A percentile compares a stretch with the other conserved stretches of the same genome.
Conservation (phyloP, 495 filamentous ascomycete genomes). For the Penicillium angulare region DNA sequence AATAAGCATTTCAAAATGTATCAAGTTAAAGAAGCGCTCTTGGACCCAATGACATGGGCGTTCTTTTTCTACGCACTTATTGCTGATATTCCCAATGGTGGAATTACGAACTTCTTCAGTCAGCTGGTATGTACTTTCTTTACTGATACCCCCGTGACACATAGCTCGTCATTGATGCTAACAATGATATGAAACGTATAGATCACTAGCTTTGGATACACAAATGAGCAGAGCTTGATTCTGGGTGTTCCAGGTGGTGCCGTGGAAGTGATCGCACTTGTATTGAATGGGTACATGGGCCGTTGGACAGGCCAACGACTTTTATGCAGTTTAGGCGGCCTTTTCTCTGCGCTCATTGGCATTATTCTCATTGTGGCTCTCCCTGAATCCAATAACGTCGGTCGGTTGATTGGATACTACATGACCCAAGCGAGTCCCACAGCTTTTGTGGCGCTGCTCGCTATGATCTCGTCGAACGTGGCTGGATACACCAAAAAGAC, state of each 20-base stretch:
- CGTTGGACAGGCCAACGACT: conserved; percentile 58
- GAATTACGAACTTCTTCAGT: conserved; percentile 70
- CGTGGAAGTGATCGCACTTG: conserved; percentile 61
- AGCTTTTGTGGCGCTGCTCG: conserved; percentile 41
- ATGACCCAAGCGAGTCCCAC: conserved; percentile 59
- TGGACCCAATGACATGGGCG: conserved; percentile 63
- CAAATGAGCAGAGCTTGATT: conserved; percentile 59
- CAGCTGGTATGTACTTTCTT: conserved; percentile 53
- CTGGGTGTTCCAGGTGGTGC: conserved; percentile 66
- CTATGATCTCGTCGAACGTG: conserved; percentile 63
- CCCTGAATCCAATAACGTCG: conserved; percentile 55
- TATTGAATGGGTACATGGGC: conserved; percentile 59
- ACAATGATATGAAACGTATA: conserved; percentile 3
- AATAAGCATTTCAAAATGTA: conserved; percentile 67
- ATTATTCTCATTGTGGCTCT: conserved; percentile 66
- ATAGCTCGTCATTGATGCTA: too few relatives aligned
- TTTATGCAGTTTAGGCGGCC: conserved; percentile 39
- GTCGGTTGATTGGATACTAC: conserved; percentile 63
- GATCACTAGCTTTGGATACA: conserved; percentile 49
- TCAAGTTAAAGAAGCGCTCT: conserved; percentile 58
- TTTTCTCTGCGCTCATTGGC: conserved; percentile 44
- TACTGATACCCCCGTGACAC: too few relatives aligned
- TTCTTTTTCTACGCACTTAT: conserved; percentile 63
- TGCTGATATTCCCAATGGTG: conserved; percentile 65
- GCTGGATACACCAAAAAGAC: conserved; percentile 77